phyloP scores from a whole-genome alignment of 331 rosid species.

The Prunus yedoensis region DNA sequence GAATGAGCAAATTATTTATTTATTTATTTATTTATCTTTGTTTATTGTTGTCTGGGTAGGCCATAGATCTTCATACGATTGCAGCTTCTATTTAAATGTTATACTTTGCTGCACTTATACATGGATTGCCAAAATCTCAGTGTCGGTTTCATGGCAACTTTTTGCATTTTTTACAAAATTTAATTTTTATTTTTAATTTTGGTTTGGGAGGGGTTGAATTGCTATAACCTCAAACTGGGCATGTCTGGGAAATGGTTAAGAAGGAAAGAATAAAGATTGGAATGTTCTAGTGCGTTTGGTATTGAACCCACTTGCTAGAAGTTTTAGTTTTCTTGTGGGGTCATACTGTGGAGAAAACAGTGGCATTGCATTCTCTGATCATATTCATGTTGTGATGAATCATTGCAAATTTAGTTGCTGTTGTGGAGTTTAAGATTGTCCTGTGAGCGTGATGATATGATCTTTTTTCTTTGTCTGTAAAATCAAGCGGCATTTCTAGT shows the following conservation, averaged over 20 bases:
- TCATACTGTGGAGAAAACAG: not conserved
- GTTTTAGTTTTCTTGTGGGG: not conserved
- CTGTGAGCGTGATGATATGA: not conserved
- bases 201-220: not conserved
- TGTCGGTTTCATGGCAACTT: not conserved
- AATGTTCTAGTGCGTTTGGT: conserved; percentile 1
- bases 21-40: conserved; percentile 2
- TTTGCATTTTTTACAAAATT: not conserved
- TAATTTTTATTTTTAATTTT: not conserved
- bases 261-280: not conserved
- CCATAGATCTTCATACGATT: conserved; percentile 23
- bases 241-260: not conserved
- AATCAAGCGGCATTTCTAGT: not conserved
- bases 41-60: conserved; percentile 18
- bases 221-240: not conserved
- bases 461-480: not conserved
- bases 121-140: not conserved
- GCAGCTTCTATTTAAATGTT: not conserved
- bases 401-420: not conserved
- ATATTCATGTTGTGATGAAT: not conserved
- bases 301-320: not conserved
- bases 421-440: not conserved
- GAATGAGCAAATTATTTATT: conserved; percentile 1
- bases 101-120: not conserved
- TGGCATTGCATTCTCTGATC: not conserved